phyloP scores from a whole-genome alignment of 225 moss, liverwort and hornwort species.

The Thuidium tamariscinum region DNA sequence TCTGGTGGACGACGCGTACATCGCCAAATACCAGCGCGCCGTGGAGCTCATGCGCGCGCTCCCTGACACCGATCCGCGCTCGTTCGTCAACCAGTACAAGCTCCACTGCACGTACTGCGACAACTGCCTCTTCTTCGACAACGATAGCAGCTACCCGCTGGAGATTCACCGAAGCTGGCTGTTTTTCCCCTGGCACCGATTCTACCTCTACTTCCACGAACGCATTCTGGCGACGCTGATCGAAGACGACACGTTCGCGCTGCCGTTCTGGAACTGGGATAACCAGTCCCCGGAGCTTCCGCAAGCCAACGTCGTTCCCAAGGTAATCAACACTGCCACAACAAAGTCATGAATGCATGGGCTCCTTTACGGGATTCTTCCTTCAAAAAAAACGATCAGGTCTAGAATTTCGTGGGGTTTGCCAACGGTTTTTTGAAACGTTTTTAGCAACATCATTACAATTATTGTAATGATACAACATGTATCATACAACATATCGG shows the following conservation, averaged over 20 bases:
- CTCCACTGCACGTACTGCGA: constrained; percentile 40
- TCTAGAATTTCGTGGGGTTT: neutral
- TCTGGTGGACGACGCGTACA: constrained; percentile 6
- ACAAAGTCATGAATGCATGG: neutral
- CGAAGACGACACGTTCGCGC: constrained; percentile 17
- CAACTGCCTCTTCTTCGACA: constrained; percentile 16
- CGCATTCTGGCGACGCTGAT: constrained; percentile 25
- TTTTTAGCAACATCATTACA: neutral
- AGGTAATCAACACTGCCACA: neutral
- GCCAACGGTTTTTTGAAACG: neutral
- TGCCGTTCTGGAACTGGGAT: constrained; percentile 58
- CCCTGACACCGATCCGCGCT: constrained; percentile 25
- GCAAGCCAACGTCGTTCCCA: neutral
- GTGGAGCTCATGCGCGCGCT: constrained; percentile 25
- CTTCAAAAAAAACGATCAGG: neutral
- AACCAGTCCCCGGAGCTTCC: constrained; percentile 9
- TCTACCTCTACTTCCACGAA: constrained; percentile 35
- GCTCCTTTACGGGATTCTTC: neutral
- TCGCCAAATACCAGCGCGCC: constrained; percentile 19
- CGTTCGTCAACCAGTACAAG: constrained; percentile 5
- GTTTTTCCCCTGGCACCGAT: constrained; percentile 38
- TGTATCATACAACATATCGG: neutral
- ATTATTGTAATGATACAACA: too few species aligned
- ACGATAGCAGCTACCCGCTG: neutral
- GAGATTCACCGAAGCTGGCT: constrained; percentile 37